Evolutionary conservation across 306 rosid species (phyloP).

Genomic region (Cicer chorassanicum): DNA sequence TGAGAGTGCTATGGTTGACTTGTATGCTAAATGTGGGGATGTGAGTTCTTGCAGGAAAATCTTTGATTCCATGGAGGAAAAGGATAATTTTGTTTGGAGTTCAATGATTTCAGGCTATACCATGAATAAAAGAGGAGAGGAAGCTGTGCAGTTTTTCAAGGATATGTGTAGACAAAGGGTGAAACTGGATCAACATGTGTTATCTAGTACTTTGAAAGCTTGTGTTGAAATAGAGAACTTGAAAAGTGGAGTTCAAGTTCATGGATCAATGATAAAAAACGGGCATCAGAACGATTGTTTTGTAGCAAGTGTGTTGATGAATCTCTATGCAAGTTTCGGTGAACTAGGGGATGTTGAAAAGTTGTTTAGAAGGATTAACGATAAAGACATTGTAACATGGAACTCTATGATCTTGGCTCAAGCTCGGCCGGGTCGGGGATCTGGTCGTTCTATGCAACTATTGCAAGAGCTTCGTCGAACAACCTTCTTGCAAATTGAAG

Average conservation of each 20-base stretch:
- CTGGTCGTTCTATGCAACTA: constrained; percentile 48
- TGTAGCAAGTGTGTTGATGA: constrained; percentile 56
- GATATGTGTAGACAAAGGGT: constrained; percentile 55
- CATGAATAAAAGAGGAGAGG: constrained; percentile 53
- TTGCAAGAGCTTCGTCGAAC: constrained; percentile 48
- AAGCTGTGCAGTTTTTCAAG: constrained; percentile 53
- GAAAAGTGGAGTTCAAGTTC: constrained; percentile 55
- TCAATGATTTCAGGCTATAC: constrained; percentile 58
- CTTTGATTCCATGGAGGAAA: constrained; percentile 57
- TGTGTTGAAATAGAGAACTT: constrained; percentile 52
- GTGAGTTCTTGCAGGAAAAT: constrained; percentile 49
- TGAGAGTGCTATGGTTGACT: constrained; percentile 56
- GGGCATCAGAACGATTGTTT: constrained; percentile 52
- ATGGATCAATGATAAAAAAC: constrained; percentile 52
- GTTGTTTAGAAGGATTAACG: constrained; percentile 51
- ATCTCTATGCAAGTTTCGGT: constrained; percentile 52
- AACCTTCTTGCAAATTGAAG: constrained; percentile 45
- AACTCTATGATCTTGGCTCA: constrained; percentile 56
- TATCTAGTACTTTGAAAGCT: constrained; percentile 60
- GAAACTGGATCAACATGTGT: constrained; percentile 55
- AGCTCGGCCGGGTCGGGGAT: constrained; percentile 49
- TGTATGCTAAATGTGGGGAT: constrained; percentile 57
- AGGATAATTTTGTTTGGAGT: constrained; percentile 60
- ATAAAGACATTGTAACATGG: constrained; percentile 63
- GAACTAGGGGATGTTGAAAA: constrained; percentile 50